Conservation (phyloP, 768 basidiomycete genomes). For the Suillus occidentalis region DNA sequence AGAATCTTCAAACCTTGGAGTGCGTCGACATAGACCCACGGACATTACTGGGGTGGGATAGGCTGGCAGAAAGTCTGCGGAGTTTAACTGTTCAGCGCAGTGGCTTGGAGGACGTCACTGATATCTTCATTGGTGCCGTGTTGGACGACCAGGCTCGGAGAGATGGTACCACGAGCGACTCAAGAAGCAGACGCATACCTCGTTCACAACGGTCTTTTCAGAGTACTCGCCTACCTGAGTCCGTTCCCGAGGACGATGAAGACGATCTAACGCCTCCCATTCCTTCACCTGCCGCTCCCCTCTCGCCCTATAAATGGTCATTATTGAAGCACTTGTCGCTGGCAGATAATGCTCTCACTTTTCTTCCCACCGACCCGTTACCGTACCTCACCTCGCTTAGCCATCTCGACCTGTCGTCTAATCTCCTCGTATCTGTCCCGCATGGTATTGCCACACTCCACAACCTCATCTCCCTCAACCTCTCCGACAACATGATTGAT, state of each 20-base stretch:
- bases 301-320: slow-evolving; percentile 70
- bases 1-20: slow-evolving; percentile 75
- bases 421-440: slow-evolving; percentile 88
- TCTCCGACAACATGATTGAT: slow-evolving; percentile 98
- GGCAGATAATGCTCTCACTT: slow-evolving; percentile 79
- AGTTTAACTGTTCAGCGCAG: slow-evolving; percentile 77
- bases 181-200: slow-evolving; percentile 46
- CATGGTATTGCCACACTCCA: slow-evolving; percentile 70
- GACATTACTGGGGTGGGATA: slow-evolving; percentile 80
- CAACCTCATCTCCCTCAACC: slow-evolving; percentile 86
- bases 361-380: slow-evolving; percentile 67
- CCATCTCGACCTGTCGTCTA: slow-evolving; percentile 87
- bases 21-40: slow-evolving; percentile 83
- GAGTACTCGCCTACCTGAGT: slow-evolving; percentile 51
- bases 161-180: slow-evolving; percentile 50
- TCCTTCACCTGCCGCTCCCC: slow-evolving; percentile 33
- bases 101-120: slow-evolving; percentile 78
- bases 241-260: slow-evolving; percentile 55
- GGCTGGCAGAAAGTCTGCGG: slow-evolving; percentile 63
- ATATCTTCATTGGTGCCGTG: slow-evolving; percentile 75
- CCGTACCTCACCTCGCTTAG: slow-evolving; percentile 71
- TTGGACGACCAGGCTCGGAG: slow-evolving; percentile 71
- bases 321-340: slow-evolving; percentile 75
- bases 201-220: slow-evolving; percentile 47
- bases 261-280: slow-evolving; percentile 21